These are phyloP conservation scores for Scalesia atractyloides DNA, from an alignment of 129 eudicot genomes.

Conservation along the genomic window DNA sequence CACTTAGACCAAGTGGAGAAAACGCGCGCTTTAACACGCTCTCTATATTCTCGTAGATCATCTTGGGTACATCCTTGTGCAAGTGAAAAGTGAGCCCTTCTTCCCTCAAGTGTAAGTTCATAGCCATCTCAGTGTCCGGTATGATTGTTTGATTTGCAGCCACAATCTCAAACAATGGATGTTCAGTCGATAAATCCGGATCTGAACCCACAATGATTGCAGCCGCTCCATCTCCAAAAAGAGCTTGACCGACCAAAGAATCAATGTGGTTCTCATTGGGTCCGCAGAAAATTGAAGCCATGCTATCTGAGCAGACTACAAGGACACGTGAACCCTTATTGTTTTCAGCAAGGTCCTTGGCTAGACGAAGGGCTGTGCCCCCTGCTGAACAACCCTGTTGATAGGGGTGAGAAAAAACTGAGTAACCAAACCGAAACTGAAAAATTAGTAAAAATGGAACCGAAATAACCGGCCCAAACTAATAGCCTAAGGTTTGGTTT, in stretches of 20 bases:
- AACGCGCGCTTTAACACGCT: slow-evolving; percentile 15
- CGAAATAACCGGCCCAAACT: no score
- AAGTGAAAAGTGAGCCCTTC: slow-evolving; percentile 46
- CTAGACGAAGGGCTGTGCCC: neutral
- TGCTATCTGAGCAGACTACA: slow-evolving; percentile 5
- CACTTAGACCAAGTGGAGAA: slow-evolving; percentile 27
- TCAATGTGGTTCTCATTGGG: slow-evolving; percentile 13
- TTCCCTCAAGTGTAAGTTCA: slow-evolving; percentile 38
- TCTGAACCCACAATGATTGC: slow-evolving; percentile 47
- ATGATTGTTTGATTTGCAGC: slow-evolving; percentile 39
- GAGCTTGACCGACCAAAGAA: slow-evolving; percentile 43
- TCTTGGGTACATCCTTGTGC: slow-evolving; percentile 27
- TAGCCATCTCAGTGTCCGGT: slow-evolving; percentile 35
- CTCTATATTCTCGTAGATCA: slow-evolving; percentile 37
- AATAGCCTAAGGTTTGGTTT: no score
- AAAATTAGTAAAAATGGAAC: no score
- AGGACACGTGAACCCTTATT: slow-evolving; percentile 20
- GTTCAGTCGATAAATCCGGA: slow-evolving; percentile 29
- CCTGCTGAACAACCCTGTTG: slow-evolving; percentile 6
- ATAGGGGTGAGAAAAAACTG: neutral
- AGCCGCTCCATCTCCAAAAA: slow-evolving; percentile 45
- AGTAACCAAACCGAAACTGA: no score
- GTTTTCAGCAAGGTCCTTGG: slow-evolving; percentile 17
- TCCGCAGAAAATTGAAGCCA: neutral
- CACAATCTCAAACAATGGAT: slow-evolving; percentile 38